Evolutionary conservation across 169 alveolate genomes (phyloP).

Genomic region (Cryptosporidium ubiquitum): DNA sequence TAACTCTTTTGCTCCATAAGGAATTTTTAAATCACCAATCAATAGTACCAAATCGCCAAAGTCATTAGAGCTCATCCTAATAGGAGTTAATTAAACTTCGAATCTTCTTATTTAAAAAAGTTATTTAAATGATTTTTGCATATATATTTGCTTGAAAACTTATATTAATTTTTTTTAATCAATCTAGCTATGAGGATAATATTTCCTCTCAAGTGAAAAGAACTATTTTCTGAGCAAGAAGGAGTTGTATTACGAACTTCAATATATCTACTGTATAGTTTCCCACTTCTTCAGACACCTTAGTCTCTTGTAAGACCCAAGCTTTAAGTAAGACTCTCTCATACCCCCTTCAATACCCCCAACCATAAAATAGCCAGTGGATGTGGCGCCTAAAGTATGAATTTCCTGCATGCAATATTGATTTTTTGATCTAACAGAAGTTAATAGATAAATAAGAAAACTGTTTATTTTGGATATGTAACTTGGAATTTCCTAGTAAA

Average conservation of each 20-base stretch:
- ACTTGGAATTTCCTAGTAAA: background rate
- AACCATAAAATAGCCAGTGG: background rate
- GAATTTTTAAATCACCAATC: conserved; percentile 92
- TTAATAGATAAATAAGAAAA: conserved; percentile 23
- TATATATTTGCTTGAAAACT: background rate
- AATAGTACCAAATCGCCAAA: conserved; percentile 88
- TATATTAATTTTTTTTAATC: background rate
- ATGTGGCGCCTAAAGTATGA: conserved; percentile 17
- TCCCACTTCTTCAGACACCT: background rate
- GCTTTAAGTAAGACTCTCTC: background rate
- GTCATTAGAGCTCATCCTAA: conserved; percentile 46
- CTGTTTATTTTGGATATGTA: conserved; percentile 23
- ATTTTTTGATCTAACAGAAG: conserved; percentile 66
- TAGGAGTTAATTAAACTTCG: background rate
- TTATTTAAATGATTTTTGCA: background rate
- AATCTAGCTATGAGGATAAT: background rate
- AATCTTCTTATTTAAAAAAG: background rate
- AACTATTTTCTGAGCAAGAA: background rate
- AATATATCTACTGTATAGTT: background rate
- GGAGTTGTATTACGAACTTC: background rate
- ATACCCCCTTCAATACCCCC: conserved; percentile 48
- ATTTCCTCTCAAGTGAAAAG: background rate
- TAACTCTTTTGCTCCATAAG: conserved; percentile 90
- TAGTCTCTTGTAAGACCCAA: background rate
- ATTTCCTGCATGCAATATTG: conserved; percentile 15